phyloP scores from a whole-genome alignment of 352 stramenopile species.

The Blastocystis sp. region DNA sequence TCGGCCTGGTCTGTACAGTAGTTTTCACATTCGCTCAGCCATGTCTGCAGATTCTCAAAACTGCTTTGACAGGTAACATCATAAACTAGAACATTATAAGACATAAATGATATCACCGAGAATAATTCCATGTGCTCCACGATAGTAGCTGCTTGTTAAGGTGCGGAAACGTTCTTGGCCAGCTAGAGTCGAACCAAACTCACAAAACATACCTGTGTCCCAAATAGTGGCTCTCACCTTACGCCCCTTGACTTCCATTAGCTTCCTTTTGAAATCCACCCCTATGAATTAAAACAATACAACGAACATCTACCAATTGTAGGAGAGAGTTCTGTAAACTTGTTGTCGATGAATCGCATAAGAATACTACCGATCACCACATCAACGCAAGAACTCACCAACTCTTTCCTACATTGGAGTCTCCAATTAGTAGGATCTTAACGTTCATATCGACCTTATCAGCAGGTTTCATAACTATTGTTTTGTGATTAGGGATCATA shows the following conservation, averaged over 20 bases:
- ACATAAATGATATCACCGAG: conserved; percentile 69
- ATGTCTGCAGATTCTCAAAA: conserved; percentile 82
- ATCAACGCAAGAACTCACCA: conserved; percentile 69
- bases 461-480: conserved; percentile 12
- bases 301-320: conserved; percentile 70
- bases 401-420: conserved; percentile 83
- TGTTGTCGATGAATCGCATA: conserved; percentile 81
- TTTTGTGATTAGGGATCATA: background rate
- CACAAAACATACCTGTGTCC: conserved; percentile 70
- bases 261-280: conserved; percentile 85
- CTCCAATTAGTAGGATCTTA: conserved; percentile 83
- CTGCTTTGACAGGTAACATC: conserved; percentile 80
- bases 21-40: conserved; percentile 82
- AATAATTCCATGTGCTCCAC: conserved; percentile 81
- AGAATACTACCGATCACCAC: conserved; percentile 72
- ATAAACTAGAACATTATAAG: conserved; percentile 70
- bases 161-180: conserved; percentile 82
- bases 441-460: conserved; percentile 74
- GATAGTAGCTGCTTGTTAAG: conserved; percentile 83
- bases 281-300: conserved; percentile 65
- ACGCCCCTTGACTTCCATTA: conserved; percentile 81
- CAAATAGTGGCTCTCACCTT: conserved; percentile 85
- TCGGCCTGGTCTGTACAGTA: conserved; percentile 78
- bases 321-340: conserved; percentile 79
- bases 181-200: conserved; percentile 64